A percentile compares a stretch with the other conserved stretches of the same genome.
These are phyloP conservation scores for Fusarium liriodendri DNA, from an alignment of 2,329 filamentous ascomycete genomes.

Conservation along the genomic window DNA sequence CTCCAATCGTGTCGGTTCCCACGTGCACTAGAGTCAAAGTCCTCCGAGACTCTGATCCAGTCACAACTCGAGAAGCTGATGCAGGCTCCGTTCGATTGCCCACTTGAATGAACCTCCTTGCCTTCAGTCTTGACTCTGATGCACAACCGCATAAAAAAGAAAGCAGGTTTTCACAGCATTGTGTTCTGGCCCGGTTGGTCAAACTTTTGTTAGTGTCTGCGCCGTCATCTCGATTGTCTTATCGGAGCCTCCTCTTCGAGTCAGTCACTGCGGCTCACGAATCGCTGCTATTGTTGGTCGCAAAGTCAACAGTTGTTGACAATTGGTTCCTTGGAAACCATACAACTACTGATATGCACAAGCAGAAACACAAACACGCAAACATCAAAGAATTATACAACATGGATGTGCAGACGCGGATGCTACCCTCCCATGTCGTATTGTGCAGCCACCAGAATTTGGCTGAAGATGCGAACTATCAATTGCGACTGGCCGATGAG, in stretches of 20 bases:
- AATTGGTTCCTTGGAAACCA: neutral
- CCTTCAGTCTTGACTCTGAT: conserved; percentile 14
- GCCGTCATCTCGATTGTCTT: conserved; percentile 17
- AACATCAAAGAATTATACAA: conserved; percentile 7
- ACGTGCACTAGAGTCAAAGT: conserved; percentile 37
- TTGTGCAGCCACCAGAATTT: conserved; percentile 23
- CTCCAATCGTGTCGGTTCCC: conserved; percentile 28
- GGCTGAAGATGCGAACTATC: conserved; percentile 11
- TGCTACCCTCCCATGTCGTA: conserved; percentile 31
- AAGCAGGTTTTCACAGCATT: conserved; percentile 13
- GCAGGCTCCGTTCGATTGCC: conserved; percentile 5
- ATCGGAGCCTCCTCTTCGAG: neutral
- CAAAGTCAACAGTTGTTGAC: neutral
- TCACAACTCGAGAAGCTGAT: conserved; percentile 10
- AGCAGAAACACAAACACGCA: conserved; percentile 9
- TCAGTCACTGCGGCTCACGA: neutral
- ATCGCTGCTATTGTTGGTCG: neutral
- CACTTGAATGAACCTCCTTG: conserved; percentile 17
- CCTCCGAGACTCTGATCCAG: conserved; percentile 31
- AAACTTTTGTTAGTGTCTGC: conserved; percentile 4
- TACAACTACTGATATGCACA: neutral
- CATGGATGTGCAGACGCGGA: conserved; percentile 18
- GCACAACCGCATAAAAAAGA: conserved; percentile 14
- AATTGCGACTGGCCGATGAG: conserved; percentile 24
- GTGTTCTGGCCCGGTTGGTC: neutral